These are phyloP conservation scores for Nemania sp. DNA, from an alignment of 2,329 filamentous ascomycete genomes.

Conservation along the genomic window DNA sequence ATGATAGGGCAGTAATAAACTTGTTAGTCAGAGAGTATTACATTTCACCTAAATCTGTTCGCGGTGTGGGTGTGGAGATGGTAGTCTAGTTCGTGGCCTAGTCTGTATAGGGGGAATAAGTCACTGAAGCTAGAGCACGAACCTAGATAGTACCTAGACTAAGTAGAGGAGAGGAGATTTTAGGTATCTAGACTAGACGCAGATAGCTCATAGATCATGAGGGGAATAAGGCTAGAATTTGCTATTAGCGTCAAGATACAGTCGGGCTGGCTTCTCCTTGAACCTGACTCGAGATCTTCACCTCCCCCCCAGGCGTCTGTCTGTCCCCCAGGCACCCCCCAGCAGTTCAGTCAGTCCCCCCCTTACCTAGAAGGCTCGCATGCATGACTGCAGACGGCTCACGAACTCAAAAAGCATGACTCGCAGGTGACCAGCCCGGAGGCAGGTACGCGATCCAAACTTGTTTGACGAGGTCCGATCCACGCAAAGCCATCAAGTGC, in stretches of 20 bases:
- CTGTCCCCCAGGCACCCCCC: too few species aligned
- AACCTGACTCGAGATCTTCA: not conserved
- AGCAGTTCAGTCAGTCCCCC: too few species aligned
- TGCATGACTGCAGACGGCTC: not conserved
- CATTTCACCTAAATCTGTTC: not conserved
- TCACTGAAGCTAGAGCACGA: too few species aligned
- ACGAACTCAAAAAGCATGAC: constrained; percentile 8
- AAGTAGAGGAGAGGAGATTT: too few species aligned
- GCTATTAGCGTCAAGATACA: not conserved
- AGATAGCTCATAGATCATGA: not conserved
- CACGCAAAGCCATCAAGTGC: not conserved
- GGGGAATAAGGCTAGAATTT: not conserved
- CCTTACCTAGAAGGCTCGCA: too few species aligned
- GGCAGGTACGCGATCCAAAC: constrained; percentile 7
- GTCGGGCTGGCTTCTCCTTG: not conserved
- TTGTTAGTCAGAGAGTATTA: not conserved
- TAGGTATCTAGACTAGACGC: not conserved
- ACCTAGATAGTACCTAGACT: too few species aligned
- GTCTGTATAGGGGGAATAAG: too few species aligned
- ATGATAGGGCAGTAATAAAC: not conserved
- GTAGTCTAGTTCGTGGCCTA: too few species aligned
- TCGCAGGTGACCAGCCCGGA: constrained; percentile 7
- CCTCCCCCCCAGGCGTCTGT: not conserved
- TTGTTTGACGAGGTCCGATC: constrained; percentile 4
- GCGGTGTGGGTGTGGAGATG: not conserved